A percentile compares a stretch with the other conserved stretches of the same genome.
Evolutionary conservation across 805 yeast species (phyloP).

Genomic region (Lipomyces kockii): DNA sequence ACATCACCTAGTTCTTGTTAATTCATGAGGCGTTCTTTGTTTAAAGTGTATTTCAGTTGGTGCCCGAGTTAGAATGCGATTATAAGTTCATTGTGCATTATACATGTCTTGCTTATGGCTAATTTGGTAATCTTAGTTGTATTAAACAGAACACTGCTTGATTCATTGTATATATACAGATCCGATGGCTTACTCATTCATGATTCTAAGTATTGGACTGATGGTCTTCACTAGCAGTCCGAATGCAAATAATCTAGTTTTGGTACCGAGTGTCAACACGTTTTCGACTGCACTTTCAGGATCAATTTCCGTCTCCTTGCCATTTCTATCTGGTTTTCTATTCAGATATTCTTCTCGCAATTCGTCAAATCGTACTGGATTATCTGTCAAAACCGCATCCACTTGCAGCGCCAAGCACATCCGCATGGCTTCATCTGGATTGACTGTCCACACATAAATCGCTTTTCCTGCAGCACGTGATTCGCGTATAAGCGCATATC

Average conservation of each 20-base stretch:
- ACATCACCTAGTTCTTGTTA: not conserved
- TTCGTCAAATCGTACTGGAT: constrained; percentile 38
- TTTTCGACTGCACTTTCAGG: not conserved
- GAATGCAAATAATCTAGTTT: constrained; percentile 3
- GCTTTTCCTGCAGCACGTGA: constrained; percentile 56
- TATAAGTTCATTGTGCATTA: not conserved
- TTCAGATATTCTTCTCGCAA: not conserved
- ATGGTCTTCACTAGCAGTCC: constrained; percentile 3
- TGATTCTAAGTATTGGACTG: constrained; percentile 2
- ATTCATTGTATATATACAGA: not conserved
- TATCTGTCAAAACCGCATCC: constrained; percentile 53
- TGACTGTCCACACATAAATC: constrained; percentile 60
- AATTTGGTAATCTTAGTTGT: not conserved
- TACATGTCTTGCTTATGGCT: not conserved
- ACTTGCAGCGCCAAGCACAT: constrained; percentile 47
- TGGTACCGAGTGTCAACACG: not conserved
- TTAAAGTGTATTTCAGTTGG: not conserved
- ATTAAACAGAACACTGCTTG: not conserved
- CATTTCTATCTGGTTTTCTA: constrained; percentile 2
- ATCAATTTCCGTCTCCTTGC: not conserved
- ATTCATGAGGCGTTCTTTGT: not conserved
- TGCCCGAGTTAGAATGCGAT: not conserved
- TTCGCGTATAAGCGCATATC: constrained; percentile 47
- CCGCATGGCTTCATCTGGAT: constrained; percentile 47
- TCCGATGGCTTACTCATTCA: not conserved